A percentile compares a stretch with the other conserved stretches of the same genome.
These are phyloP conservation scores for Omphalea diandra DNA, from an alignment of 441 rosid species.

Conservation along the genomic window DNA sequence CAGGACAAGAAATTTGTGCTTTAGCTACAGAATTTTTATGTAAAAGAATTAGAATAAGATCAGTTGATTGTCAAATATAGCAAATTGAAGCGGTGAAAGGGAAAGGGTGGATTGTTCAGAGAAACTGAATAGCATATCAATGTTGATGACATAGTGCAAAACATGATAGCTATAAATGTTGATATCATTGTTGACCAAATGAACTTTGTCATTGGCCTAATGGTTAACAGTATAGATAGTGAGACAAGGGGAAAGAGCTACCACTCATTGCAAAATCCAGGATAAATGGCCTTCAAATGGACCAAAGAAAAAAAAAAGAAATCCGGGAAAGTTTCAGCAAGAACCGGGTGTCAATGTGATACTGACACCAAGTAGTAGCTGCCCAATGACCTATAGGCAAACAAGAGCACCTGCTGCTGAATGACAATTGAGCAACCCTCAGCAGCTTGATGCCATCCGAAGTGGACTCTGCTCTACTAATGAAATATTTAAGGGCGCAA, in stretches of 20 bases:
- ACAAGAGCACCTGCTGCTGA: not conserved
- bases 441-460: not conserved
- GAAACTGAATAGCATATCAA: conserved; percentile 1
- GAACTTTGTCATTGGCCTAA: not conserved
- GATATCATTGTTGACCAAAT: too few species aligned
- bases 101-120: not conserved
- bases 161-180: not conserved
- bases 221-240: too few species aligned
- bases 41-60: not conserved
- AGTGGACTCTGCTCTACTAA: too few species aligned
- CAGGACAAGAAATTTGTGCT: not conserved
- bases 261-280: not conserved
- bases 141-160: not conserved
- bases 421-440: not conserved
- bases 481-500: not conserved
- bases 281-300: not conserved
- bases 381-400: not conserved
- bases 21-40: not conserved
- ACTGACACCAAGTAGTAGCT: not conserved
- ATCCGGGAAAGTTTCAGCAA: not conserved
- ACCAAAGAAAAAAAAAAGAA: not conserved
- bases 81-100: not conserved
- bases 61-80: not conserved
- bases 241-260: not conserved
- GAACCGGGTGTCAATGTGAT: not conserved